phyloP scores from a whole-genome alignment of 2,329 filamentous ascomycete species.

The Pleurostoma richardsiae region DNA sequence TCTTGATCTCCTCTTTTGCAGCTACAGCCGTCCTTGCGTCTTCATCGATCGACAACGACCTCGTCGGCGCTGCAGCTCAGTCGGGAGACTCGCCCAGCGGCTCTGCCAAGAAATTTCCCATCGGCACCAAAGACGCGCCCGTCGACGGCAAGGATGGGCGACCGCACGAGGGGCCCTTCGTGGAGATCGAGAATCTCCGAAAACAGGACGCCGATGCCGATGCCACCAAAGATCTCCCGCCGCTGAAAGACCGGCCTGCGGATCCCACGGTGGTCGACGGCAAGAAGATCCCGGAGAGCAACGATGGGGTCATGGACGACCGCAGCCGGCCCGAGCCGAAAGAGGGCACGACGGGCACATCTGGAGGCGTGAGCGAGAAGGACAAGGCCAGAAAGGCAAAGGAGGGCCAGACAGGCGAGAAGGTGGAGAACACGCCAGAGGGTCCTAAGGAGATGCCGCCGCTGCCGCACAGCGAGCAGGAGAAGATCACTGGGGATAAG shows the following conservation, averaged over 20 bases:
- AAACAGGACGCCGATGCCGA: conserved; percentile 26
- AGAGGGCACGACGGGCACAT: conserved; percentile 81
- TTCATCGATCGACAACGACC: conserved; percentile 11
- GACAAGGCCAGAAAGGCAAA: conserved; percentile 68
- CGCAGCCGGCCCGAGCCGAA: conserved; percentile 70
- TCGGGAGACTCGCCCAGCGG: conserved; percentile 7
- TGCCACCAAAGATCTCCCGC: conserved; percentile 30
- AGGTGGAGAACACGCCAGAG: conserved; percentile 69
- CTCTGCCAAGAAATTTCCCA: conserved; percentile 29
- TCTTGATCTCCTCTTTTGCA: conserved; percentile 54
- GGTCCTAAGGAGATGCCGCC: conserved; percentile 82
- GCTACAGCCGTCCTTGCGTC: conserved; percentile 31
- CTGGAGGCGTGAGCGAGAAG: conserved; percentile 86
- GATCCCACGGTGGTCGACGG: conserved; percentile 53
- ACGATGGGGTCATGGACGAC: conserved; percentile 91
- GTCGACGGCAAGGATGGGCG: conserved; percentile 92
- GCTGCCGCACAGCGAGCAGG: conserved; percentile 73
- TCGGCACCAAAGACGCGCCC: conserved; percentile 69
- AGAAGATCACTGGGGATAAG: conserved; percentile 49
- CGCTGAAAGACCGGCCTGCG: conserved; percentile 42
- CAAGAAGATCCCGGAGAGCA: conserved; percentile 56
- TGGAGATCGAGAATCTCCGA: conserved; percentile 46
- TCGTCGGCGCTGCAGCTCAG: conserved; percentile 12
- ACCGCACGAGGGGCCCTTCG: conserved; percentile 81
- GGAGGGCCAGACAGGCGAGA: conserved; percentile 61